A percentile compares a stretch with the other conserved stretches of the same genome.
These are phyloP conservation scores for Amborella trichopoda DNA, from an alignment of 164 flowering plant genomes.

Conservation along the genomic window DNA sequence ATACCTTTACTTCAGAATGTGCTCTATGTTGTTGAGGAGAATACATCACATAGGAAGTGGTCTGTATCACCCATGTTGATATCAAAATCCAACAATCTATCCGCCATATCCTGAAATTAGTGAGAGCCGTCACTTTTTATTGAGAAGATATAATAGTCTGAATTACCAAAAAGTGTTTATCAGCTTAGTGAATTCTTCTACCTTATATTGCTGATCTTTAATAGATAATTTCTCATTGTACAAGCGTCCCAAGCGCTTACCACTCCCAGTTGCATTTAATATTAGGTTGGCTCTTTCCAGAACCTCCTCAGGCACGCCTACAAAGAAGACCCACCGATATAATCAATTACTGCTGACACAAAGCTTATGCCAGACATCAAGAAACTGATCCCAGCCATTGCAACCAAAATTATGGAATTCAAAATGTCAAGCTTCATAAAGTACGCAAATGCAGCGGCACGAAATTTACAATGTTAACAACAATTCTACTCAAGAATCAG, in stretches of 20 bases:
- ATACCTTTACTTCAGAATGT: no score
- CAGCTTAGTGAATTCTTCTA: conserved; percentile 9
- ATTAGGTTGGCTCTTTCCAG: conserved; percentile 63
- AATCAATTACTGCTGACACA: no score
- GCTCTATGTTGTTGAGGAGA: conserved; percentile 12
- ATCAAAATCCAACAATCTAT: conserved; percentile 61
- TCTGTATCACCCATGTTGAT: conserved; percentile 36
- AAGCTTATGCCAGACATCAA: no score
- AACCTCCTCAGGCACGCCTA: conserved; percentile 70
- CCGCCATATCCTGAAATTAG: conserved; percentile 48
- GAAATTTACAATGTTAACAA: no score
- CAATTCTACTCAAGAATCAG: no score
- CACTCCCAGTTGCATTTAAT: conserved; percentile 26
- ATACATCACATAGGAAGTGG: conserved; percentile 49
- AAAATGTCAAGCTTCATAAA: no score
- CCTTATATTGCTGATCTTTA: conserved; percentile 67
- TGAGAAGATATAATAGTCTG: not conserved
- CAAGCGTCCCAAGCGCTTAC: conserved; percentile 35
- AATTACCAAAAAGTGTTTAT: no score
- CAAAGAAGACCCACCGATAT: not conserved
- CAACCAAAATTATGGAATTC: no score
- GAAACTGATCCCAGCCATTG: no score
- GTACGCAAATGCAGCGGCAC: no score
- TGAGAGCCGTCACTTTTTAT: not conserved
- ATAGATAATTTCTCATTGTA: conserved; percentile 31